These are phyloP conservation scores for Proliferodiscus dingleyae DNA, from an alignment of 2,329 filamentous ascomycete species.

Conservation along the genomic window DNA sequence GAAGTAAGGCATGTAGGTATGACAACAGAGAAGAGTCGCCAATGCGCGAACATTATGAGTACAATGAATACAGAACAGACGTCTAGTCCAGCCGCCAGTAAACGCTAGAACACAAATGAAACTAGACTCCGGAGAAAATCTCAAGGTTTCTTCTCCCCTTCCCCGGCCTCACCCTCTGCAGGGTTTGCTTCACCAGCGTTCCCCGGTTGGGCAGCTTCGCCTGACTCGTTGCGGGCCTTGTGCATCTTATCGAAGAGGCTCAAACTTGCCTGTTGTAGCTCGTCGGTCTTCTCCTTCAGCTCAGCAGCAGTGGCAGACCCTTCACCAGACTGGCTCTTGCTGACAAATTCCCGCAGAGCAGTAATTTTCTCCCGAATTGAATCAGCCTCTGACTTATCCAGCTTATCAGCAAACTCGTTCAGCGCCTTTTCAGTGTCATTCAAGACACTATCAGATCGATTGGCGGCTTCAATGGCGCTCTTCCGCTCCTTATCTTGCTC, in stretches of 20 bases:
- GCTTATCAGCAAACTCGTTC: constrained; percentile 91
- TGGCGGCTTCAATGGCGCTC: constrained; percentile 89
- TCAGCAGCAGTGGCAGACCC: constrained; percentile 78
- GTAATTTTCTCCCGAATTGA: constrained; percentile 91
- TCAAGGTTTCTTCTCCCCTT: constrained; percentile 60
- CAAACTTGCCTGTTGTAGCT: constrained; percentile 91
- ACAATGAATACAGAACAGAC: constrained; percentile 31
- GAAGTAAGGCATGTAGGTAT: constrained; percentile 29
- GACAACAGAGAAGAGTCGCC: constrained; percentile 31
- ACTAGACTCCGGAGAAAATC: constrained; percentile 22
- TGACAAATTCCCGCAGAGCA: constrained; percentile 79
- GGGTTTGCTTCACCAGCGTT: constrained; percentile 37
- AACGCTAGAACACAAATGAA: constrained; percentile 27
- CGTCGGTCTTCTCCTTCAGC: constrained; percentile 98
- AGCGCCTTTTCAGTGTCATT: constrained; percentile 98
- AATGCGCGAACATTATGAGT: constrained; percentile 32
- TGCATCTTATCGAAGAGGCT: constrained; percentile 99
- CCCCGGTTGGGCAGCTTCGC: constrained; percentile 44
- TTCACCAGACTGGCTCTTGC: constrained; percentile 93
- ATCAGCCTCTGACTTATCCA: constrained; percentile 94
- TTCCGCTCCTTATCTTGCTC: constrained; percentile 97
- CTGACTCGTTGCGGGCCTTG: constrained; percentile 76
- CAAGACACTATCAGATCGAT: constrained; percentile 91
- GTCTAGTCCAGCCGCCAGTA: constrained; percentile 31
- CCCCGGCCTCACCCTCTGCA: constrained; percentile 69